Percentiles rank a stretch among this genome's conserved stretches.
phyloP scores from a whole-genome alignment of 805 yeast species.

The Candida endomychidarum region DNA sequence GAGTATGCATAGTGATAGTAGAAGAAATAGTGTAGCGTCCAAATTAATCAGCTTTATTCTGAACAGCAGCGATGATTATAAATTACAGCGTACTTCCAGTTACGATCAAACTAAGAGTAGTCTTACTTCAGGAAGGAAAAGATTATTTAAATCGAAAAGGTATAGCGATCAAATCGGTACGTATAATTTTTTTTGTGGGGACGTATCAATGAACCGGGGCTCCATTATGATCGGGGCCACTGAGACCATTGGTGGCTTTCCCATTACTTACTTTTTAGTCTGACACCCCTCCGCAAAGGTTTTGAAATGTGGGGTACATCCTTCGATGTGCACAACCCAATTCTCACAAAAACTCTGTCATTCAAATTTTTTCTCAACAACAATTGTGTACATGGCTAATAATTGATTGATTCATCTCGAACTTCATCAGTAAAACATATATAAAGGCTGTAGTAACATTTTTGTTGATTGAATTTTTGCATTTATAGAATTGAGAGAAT shows the following conservation, averaged over 20 bases:
- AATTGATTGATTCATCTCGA: neutral
- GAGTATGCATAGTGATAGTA: constrained; percentile 5
- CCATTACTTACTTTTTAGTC: neutral
- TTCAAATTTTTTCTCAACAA: constrained; percentile 8
- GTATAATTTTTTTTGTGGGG: constrained; percentile 21
- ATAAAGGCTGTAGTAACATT: neutral
- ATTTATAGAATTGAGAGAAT: constrained; percentile 3
- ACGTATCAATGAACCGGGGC: too few species aligned
- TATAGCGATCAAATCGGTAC: constrained; percentile 33
- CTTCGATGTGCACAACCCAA: constrained; percentile 1
- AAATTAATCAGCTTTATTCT: constrained; percentile 22
- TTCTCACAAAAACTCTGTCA: constrained; percentile 4
- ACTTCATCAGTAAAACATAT: neutral
- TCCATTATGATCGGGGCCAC: too few species aligned
- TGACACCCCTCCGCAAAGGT: neutral
- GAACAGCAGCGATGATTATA: constrained; percentile 16
- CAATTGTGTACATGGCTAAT: constrained; percentile 2
- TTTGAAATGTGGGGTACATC: constrained; percentile 8
- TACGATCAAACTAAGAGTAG: constrained; percentile 40
- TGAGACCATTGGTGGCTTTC: too few species aligned
- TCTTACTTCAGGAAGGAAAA: constrained; percentile 32
- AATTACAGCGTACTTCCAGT: constrained; percentile 21
- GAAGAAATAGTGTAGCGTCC: constrained; percentile 20
- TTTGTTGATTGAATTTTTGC: constrained; percentile 4
- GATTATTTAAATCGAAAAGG: constrained; percentile 16